These are phyloP conservation scores for Pholiota microspora DNA, from an alignment of 768 basidiomycete species.

Conservation along the genomic window DNA sequence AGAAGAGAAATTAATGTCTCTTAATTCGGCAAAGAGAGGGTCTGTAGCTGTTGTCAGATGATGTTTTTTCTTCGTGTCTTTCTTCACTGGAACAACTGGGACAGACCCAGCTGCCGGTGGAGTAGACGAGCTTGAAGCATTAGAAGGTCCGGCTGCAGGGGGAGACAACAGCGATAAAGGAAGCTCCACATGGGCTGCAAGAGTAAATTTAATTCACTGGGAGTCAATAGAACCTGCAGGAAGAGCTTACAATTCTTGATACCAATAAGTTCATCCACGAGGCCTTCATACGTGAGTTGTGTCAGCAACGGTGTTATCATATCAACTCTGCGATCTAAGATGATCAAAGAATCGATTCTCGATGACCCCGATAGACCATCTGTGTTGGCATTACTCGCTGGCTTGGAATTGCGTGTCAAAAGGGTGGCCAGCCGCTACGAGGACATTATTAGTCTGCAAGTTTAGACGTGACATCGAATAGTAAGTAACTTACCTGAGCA, in stretches of 20 bases:
- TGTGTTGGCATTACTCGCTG: conserved; percentile 30
- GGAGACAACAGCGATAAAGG: conserved; percentile 67
- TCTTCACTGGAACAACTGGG: conserved; percentile 51
- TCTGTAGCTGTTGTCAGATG: conserved; percentile 77
- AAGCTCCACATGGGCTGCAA: conserved; percentile 74
- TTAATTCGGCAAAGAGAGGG: conserved; percentile 75
- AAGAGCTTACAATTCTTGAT: conserved; percentile 76
- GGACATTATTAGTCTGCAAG: background rate
- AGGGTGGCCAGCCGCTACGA: conserved; percentile 73
- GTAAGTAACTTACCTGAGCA: conserved; percentile 55
- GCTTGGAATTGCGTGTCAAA: conserved; percentile 53
- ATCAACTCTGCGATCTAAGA: conserved; percentile 88
- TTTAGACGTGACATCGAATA: conserved; percentile 6
- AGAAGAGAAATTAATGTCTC: conserved; percentile 90
- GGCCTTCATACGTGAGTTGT: conserved; percentile 94
- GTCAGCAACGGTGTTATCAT: conserved; percentile 96
- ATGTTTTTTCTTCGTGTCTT: conserved; percentile 89
- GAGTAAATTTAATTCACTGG: conserved; percentile 7
- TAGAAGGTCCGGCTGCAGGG: conserved; percentile 42
- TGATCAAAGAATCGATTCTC: conserved; percentile 80
- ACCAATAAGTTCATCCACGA: conserved; percentile 89
- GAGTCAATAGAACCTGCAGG: conserved; percentile 4
- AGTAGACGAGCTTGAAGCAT: conserved; percentile 38
- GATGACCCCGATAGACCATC: conserved; percentile 48
- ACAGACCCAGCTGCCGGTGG: conserved; percentile 33